Evolutionary conservation across 2,329 filamentous ascomycete genomes (phyloP).

Genomic region (Laburnicola sp.): DNA sequence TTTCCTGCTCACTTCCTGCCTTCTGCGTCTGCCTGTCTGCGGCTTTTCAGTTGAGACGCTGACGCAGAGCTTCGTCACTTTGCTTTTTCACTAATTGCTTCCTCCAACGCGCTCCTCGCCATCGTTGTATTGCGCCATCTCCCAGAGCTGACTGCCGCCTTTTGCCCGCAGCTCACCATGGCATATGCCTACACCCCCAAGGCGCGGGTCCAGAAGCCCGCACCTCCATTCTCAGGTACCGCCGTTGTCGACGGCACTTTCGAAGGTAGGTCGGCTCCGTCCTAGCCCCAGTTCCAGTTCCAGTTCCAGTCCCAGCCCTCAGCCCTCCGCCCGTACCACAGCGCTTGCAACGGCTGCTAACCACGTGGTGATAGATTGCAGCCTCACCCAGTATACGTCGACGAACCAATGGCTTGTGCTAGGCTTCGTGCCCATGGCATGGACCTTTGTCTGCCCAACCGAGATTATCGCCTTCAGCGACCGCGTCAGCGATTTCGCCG

Average conservation of each 20-base stretch:
- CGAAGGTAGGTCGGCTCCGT: conserved; percentile 37
- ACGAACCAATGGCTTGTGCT: conserved; percentile 63
- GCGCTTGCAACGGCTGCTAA: conserved; percentile 6
- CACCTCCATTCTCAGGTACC: conserved; percentile 43
- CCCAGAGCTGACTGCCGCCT: conserved; percentile 8
- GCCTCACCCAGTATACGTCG: conserved; percentile 45
- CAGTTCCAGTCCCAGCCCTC: background rate
- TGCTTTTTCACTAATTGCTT: background rate
- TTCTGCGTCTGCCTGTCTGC: background rate
- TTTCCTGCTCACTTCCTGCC: background rate
- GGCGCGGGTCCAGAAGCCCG: conserved; percentile 47
- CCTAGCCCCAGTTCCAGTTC: background rate
- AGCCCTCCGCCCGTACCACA: background rate
- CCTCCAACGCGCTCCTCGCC: conserved; percentile 1
- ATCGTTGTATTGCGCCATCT: conserved; percentile 16
- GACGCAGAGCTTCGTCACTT: background rate
- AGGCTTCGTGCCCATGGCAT: conserved; percentile 69
- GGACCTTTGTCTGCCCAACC: conserved; percentile 69
- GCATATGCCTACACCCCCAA: conserved; percentile 43
- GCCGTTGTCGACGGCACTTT: conserved; percentile 47
- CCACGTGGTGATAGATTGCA: conserved; percentile 32
- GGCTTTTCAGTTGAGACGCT: conserved; percentile 6
- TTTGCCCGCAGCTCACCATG: conserved; percentile 26
- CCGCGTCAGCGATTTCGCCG: conserved; percentile 61
- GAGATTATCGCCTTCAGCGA: conserved; percentile 69